Evolutionary conservation across 2,329 filamentous ascomycete species (phyloP), one percentile per base, ranked within the genome.

Genomic region (Rutstroemia sp.): DNA sequence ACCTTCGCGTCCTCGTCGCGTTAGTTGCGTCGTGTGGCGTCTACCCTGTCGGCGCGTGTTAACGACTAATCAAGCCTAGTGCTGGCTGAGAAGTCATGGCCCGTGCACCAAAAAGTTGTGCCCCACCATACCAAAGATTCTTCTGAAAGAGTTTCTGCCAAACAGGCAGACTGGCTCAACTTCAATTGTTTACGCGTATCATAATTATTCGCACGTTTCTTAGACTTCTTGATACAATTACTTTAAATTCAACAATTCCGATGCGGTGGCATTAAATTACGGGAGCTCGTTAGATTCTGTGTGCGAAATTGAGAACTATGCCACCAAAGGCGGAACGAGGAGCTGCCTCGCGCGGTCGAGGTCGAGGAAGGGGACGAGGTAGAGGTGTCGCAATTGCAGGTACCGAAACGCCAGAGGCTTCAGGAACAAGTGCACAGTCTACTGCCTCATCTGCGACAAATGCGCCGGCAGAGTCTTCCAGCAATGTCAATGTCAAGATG

Each of bases 281-380:
- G 9, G 10, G 6, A 10, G 17, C 30, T n/a, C 25, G 25, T 21
- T 5, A 46, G 14, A 52, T 52, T 4, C 23, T 27, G 25, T 14
- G 2, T 21, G 16, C 48, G 8, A 38, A 19, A 52, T 42, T 14
- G 39, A 38, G 6, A 30, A 59, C 23, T 21, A 67, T 67, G 66
- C 64, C 65, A 49, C 66, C 65, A 57, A 67, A 65, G 58, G 58
- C 55, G 30, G 57, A 56, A 8, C 54, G 61, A 19, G 60, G 61
- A 47, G 54, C 56, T 50, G 57, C 51, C 19, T 42, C 50, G 55
- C 50, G 50, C 44, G 50, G 50, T 42, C 48, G 50, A 54, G 38
- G 37, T 42, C 55, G 61, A 54, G 61, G 63, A 30, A 54, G 61
- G 61, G 63, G 63, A 27, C 57, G 64, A 57, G 63, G 62, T 21